These are phyloP conservation scores for Phytopythium aichiense DNA, from an alignment of 352 stramenopile genomes.

Conservation along the genomic window DNA sequence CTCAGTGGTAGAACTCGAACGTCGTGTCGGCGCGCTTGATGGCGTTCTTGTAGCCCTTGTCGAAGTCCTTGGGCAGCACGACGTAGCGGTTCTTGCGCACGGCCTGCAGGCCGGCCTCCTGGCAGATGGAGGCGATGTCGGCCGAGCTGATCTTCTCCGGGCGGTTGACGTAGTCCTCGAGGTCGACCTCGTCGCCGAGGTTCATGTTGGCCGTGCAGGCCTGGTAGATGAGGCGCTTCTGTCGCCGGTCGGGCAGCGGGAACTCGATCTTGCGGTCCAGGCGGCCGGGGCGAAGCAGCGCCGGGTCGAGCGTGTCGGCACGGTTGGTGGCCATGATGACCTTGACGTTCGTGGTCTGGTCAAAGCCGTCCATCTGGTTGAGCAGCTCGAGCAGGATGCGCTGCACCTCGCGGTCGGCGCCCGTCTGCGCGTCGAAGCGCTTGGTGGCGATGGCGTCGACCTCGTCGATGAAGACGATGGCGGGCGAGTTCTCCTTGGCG, in stretches of 20 bases:
- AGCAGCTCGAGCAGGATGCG: constrained; percentile 99
- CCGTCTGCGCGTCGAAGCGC: constrained; percentile 98
- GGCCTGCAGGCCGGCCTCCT: constrained; percentile 98
- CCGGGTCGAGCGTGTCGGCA: constrained; percentile 98
- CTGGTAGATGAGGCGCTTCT: constrained; percentile 99
- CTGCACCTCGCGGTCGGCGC: constrained; percentile 95
- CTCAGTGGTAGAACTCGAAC: constrained; percentile 97
- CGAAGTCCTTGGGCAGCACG: constrained; percentile 99
- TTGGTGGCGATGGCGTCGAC: constrained; percentile 99
- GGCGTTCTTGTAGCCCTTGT: constrained; percentile 99
- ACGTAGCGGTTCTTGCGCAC: constrained; percentile 99
- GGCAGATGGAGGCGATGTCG: constrained; percentile 98
- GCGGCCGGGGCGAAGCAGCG: constrained; percentile 96
- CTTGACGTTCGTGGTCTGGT: constrained; percentile 99
- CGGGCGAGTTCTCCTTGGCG: constrained; percentile 98
- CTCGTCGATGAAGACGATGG: constrained; percentile 99
- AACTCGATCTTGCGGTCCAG: constrained; percentile 99
- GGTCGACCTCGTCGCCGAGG: constrained; percentile 98
- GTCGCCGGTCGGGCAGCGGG: constrained; percentile 96
- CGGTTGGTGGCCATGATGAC: constrained; percentile 99
- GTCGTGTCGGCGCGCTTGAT: constrained; percentile 99
- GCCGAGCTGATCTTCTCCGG: constrained; percentile 99
- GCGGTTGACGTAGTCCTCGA: constrained; percentile 99
- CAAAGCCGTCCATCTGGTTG: constrained; percentile 99
- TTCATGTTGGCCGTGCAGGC: constrained; percentile 99